Percentiles rank a stretch among this genome's conserved stretches.
Conservation (phyloP, 345 rosid genomes). For the Jatropha curcas region DNA sequence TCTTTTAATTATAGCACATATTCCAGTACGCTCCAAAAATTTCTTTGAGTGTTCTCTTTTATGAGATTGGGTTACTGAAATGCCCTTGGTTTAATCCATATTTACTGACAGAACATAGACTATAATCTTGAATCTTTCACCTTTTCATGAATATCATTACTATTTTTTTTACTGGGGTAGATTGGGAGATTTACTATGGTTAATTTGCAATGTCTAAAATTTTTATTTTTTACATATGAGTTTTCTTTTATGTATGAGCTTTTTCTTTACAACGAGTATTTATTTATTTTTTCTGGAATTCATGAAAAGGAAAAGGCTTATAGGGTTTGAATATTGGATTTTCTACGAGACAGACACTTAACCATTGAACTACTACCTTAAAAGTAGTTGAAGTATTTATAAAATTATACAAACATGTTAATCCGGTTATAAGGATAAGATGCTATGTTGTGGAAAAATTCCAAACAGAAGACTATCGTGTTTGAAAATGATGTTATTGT, state of each 20-base stretch:
- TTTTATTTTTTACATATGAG: no score
- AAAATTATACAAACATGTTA: neutral
- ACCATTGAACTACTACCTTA: no score
- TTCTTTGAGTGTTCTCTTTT: slow-evolving; percentile 19
- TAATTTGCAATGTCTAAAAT: no score
- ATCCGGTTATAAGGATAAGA: neutral
- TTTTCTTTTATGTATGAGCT: no score
- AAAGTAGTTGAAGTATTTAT: no score
- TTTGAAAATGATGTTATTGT: slow-evolving; percentile 7
- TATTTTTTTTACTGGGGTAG: neutral
- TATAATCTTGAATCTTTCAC: slow-evolving; percentile 5
- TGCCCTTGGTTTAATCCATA: slow-evolving; percentile 23
- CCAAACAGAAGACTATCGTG: slow-evolving; percentile 12
- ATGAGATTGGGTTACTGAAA: slow-evolving; percentile 14
- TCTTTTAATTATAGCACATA: slow-evolving; percentile 22
- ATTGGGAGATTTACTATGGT: neutral
- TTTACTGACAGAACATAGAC: slow-evolving; percentile 21
- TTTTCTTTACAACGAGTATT: no score
- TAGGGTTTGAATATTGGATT: neutral
- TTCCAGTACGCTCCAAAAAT: slow-evolving; percentile 11
- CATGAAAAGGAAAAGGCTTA: no score
- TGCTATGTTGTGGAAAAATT: slow-evolving; percentile 1
- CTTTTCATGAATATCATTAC: slow-evolving; percentile 2
- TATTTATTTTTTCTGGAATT: no score
- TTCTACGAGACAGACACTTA: no score